phyloP scores from a whole-genome alignment of 1,284 basidiomycete species.

The Sphagnurus paluster region DNA sequence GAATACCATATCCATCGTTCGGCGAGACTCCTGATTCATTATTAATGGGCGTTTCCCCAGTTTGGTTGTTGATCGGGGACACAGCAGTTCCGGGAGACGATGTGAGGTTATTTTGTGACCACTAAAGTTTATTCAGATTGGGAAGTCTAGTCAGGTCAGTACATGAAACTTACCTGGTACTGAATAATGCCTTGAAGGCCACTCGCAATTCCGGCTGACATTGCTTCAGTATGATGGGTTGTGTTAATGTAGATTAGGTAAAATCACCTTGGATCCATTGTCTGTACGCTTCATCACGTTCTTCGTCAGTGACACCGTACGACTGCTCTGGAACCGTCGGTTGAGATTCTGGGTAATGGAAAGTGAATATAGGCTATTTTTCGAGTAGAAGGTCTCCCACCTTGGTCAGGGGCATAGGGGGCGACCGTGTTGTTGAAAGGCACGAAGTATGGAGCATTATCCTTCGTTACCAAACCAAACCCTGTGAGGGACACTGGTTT shows the following conservation, averaged over 20 bases:
- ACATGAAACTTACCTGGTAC: conserved; percentile 46
- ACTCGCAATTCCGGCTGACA: conserved; percentile 38
- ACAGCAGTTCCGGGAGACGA: conserved; percentile 42
- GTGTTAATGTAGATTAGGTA: neutral
- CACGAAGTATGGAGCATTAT: conserved; percentile 51
- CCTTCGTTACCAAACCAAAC: conserved; percentile 64
- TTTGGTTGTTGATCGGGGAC: conserved; percentile 33
- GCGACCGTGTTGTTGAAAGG: conserved; percentile 57
- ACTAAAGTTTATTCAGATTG: conserved; percentile 32
- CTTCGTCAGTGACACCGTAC: conserved; percentile 48
- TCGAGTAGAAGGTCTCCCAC: conserved; percentile 29
- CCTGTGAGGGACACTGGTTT: conserved; percentile 58
- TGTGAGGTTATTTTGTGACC: conserved; percentile 52
- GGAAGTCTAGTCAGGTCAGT: neutral
- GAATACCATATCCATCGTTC: conserved; percentile 60
- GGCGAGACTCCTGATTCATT: conserved; percentile 49
- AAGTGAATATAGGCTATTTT: neutral
- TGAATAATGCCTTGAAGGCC: conserved; percentile 54
- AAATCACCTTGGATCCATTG: conserved; percentile 50
- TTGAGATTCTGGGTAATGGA: conserved; percentile 12
- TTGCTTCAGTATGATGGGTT: neutral
- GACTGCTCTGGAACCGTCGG: conserved; percentile 22
- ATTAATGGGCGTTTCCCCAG: conserved; percentile 28
- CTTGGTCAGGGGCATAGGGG: conserved; percentile 38
- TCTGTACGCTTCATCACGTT: conserved; percentile 52